Base-by-base conservation (phyloP, 371 early-diverging fungal genomes). In the Apophysomyces ossiformis region DNA sequence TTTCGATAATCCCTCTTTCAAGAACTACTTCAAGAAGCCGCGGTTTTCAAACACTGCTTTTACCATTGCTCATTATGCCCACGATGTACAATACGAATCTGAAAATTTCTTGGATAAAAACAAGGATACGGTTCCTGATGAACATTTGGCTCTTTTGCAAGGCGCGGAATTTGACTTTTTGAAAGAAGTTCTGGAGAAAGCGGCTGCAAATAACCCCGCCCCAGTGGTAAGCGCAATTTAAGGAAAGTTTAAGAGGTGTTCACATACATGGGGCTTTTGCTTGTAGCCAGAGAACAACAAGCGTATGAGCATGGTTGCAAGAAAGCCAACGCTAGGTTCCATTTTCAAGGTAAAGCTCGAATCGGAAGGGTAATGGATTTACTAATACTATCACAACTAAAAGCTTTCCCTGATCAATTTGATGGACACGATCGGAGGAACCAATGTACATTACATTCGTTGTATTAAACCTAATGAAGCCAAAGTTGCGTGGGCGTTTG, bases 51-150 rank as follows among this genome's bases (percentile, higher is more conserved):
- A 87, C 70, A 77, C 80, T 54, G 89, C 89, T 15, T 98, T 98
- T 69, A 90, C 91, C 11, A 79, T 98, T 64, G 83, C 87, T 21
- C 99, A 98, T 73, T 97, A 96, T 71, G 98, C 98, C 37, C 92
- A 94, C 67, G 87, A 90, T 63, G 98, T 97, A 21, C 85, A 90
- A 45, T 98, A 98, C 69, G 90, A 90, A 64, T 85, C 91, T 45
- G 95, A 96, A 18, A 96, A 95, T 18, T 99, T 99, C 83, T 84
- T 99, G 50, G 95, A 96, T 65, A 99, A 99, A 86, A 99, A 99
- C 82, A 95, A 95, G 79, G 99, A 99, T 75, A 93, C 97, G 21
- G 93, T 98, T 26, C 93, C 95, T 46, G 98, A 97, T 65, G 97
- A 98, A 78, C 86, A 93, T 59, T 70, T 95, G 63, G 81, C 79